phyloP scores from a whole-genome alignment of 2,329 filamentous ascomycete species.

The Penicillium thymicola region DNA sequence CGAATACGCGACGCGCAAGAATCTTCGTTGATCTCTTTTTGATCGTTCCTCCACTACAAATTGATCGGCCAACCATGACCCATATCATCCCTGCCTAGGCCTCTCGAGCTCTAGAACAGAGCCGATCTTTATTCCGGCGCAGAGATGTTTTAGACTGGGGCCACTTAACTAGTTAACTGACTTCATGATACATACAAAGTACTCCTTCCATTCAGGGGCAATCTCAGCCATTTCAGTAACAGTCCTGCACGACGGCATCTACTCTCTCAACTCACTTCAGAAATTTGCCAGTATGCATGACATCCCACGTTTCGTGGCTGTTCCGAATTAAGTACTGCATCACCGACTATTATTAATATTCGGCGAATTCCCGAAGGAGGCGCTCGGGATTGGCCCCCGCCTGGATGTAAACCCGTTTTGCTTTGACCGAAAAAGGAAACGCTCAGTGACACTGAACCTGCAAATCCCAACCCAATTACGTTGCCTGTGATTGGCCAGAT shows the following conservation, averaged over 20 bases:
- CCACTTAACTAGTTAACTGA: no score
- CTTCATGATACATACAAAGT: not conserved
- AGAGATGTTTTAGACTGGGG: not conserved
- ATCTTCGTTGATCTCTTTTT: not conserved
- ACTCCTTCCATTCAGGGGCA: not conserved
- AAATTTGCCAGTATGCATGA: not conserved
- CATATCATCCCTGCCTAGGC: not conserved
- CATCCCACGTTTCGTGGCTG: not conserved
- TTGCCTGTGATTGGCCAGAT: not conserved
- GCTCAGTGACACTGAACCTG: not conserved
- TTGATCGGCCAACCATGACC: constrained; percentile 1
- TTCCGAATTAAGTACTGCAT: not conserved
- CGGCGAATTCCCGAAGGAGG: constrained; percentile 6
- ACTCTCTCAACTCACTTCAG: not conserved
- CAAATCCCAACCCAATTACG: not conserved
- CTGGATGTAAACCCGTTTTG: not conserved
- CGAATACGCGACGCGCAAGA: not conserved
- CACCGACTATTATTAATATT: not conserved
- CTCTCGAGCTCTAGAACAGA: constrained; percentile 4
- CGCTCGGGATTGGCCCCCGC: not conserved
- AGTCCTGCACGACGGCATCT: not conserved
- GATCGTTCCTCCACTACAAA: not conserved
- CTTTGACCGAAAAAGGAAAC: not conserved
- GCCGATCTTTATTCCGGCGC: not conserved
- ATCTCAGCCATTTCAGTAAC: not conserved